Base-by-base conservation (phyloP, 345 rosid species). In the Litchi chinensis region DNA sequence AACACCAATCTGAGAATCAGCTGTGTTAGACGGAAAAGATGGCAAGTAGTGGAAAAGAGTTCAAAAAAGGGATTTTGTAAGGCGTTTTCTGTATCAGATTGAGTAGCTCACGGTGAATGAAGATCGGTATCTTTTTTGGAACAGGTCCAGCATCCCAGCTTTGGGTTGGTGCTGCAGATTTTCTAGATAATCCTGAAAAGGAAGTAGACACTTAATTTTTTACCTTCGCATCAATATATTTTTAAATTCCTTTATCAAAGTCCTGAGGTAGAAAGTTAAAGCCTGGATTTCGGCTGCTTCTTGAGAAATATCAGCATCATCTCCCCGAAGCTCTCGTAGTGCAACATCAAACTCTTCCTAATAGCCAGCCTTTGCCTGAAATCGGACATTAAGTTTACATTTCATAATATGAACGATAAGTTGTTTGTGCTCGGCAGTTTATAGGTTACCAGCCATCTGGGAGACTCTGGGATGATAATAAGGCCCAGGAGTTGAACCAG, bases 391-490 rank as follows among this genome's bases (percentile, higher is more conserved):
- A n/a, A 60, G 16, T 60, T 60, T 18, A 60, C 65, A 6, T 21
- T 60, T 16, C n/a, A 22, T 60, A 3, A 60, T 60, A 60, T 21
- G 28, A 22, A n/a, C 11, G 5, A 60, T 60, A 60, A 22, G 24
- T 60, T 60, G 28, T 60, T 22, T 60, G 28, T n/a, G 7, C 28
- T 7, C 16, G 11, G 11, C 28, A 60, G 65, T 60, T 60, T 22
- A 60, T 60, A 60, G 28, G 0, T 86, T 86, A 94, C 98, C 89
- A 92, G 94, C 94, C 95, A 94, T 84, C 98, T 89, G 0, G 97
- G 97, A n/a, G 98, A 92, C 76, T 92, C 97, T 0, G 97, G 98
- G 40, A 92, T 76, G 75, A 92, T 91, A 76, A 76, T 83, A 41
- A 92, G 85, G n/a, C 97, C 98, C 70, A 78, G 71, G 64, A 92